Evolutionary conservation across 1,284 basidiomycete genomes (phyloP).

Genomic region (Ustilago hordei): DNA sequence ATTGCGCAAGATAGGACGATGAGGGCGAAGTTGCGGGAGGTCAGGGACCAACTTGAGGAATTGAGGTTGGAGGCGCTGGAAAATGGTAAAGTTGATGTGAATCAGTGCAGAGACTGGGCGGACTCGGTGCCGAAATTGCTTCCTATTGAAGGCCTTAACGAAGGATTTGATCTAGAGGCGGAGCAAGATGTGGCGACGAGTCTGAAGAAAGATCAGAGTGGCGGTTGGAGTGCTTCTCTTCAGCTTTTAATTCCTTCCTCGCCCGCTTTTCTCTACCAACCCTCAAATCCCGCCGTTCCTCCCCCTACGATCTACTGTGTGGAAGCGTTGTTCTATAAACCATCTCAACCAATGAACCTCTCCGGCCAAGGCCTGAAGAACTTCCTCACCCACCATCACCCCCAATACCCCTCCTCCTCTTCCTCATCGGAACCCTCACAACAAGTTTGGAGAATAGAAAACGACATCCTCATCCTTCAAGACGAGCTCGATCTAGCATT

Average conservation of each 20-base stretch:
- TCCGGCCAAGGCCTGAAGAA: conserved; percentile 25
- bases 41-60: conserved; percentile 14
- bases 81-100: neutral
- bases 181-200: no score
- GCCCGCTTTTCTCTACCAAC: neutral
- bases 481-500: conserved; percentile 44
- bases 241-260: conserved; percentile 10
- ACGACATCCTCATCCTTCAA: conserved; percentile 34
- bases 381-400: conserved; percentile 15
- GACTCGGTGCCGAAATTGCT: neutral
- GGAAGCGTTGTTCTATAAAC: conserved; percentile 32
- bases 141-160: neutral
- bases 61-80: conserved; percentile 1
- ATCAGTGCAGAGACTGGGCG: conserved; percentile 7
- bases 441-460: neutral
- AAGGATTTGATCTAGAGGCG: neutral
- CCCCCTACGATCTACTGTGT: neutral
- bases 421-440: neutral
- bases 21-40: conserved; percentile 1
- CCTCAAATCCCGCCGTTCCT: neutral
- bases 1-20: conserved; percentile 5
- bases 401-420: neutral
- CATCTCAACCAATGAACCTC: conserved; percentile 37
- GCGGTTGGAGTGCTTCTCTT: neutral
- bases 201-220: neutral